Percentiles rank a stretch among this genome's conserved stretches.
Evolutionary conservation across 768 basidiomycete species (phyloP).

Genomic region (Coprinopsis sp.): DNA sequence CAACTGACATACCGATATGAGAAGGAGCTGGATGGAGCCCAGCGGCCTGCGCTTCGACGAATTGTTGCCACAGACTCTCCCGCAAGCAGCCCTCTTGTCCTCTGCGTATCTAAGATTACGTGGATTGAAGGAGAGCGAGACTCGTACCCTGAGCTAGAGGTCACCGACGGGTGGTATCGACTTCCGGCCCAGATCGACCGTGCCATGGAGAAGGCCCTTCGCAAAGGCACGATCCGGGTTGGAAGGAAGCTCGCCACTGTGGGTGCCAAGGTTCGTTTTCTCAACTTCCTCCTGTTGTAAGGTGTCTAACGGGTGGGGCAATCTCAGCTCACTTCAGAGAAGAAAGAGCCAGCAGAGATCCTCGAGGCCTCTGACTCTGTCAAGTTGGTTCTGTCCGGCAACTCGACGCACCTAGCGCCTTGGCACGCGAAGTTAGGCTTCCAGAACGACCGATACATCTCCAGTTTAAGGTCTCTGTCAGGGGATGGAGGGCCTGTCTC

Average conservation of each 20-base stretch:
- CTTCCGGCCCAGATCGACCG: conserved; percentile 73
- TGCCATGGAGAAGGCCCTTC: conserved; percentile 65
- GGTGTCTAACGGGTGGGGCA: not conserved
- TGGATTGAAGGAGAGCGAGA: conserved; percentile 38
- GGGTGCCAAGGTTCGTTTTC: conserved; percentile 65
- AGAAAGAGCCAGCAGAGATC: conserved; percentile 76
- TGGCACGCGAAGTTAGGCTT: conserved; percentile 93
- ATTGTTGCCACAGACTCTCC: conserved; percentile 83
- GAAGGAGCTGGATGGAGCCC: conserved; percentile 72
- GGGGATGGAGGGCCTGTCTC: conserved; percentile 77
- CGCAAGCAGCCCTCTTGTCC: conserved; percentile 72
- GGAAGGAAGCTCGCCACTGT: conserved; percentile 83
- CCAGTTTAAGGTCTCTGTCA: conserved; percentile 74
- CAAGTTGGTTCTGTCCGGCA: conserved; percentile 68
- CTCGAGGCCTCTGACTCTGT: conserved; percentile 73
- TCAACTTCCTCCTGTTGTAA: not conserved
- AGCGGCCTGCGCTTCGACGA: conserved; percentile 76
- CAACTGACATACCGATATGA: conserved; percentile 95
- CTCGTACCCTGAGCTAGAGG: conserved; percentile 64
- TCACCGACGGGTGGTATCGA: conserved; percentile 98
- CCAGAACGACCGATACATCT: conserved; percentile 56
- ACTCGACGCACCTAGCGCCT: conserved; percentile 78
- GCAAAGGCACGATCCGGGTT: conserved; percentile 57
- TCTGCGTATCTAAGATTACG: conserved; percentile 74
- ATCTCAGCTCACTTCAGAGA: conserved; percentile 58